phyloP scores from a whole-genome alignment of 176 grass and related monocot species.

The Typha latifolia region DNA sequence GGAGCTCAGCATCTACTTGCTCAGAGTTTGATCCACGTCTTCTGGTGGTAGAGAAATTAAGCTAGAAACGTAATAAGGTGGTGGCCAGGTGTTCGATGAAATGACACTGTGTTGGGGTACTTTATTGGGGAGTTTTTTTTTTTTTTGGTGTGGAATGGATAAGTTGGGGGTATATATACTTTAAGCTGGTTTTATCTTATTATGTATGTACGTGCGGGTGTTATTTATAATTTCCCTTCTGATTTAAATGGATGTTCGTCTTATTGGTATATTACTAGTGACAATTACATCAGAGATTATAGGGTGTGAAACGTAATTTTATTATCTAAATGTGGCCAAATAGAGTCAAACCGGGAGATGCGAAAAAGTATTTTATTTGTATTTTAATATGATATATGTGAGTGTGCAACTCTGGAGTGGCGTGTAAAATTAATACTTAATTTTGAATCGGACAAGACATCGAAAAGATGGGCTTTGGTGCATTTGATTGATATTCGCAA shows the following conservation, averaged over 20 bases:
- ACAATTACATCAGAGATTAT: not conserved
- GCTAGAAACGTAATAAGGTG: not conserved
- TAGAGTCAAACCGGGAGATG: slow-evolving; percentile 22
- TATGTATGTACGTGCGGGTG: too few species aligned
- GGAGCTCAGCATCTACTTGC: slow-evolving; percentile 90
- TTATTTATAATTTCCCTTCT: not conserved
- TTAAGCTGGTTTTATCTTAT: too few species aligned
- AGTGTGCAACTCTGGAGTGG: not conserved
- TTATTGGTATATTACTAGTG: not conserved
- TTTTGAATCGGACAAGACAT: not conserved
- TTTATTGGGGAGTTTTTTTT: not conserved
- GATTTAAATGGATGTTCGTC: not conserved
- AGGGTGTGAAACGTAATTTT: not conserved
- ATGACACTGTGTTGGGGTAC: not conserved
- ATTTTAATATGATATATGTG: not conserved
- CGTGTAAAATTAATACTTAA: not conserved
- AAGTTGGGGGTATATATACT: not conserved
- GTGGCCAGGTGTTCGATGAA: not conserved
- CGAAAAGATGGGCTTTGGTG: slow-evolving; percentile 1
- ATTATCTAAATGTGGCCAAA: not conserved
- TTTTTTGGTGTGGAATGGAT: not conserved
- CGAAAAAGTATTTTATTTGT: slow-evolving; percentile 11
- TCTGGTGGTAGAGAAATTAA: not conserved
- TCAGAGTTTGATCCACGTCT: slow-evolving; percentile 54
- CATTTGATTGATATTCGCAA: not conserved